Evolutionary conservation across 169 alveolate genomes (phyloP), one percentile per base, ranked within the genome.

Genomic region (Plasmodium malariae): DNA sequence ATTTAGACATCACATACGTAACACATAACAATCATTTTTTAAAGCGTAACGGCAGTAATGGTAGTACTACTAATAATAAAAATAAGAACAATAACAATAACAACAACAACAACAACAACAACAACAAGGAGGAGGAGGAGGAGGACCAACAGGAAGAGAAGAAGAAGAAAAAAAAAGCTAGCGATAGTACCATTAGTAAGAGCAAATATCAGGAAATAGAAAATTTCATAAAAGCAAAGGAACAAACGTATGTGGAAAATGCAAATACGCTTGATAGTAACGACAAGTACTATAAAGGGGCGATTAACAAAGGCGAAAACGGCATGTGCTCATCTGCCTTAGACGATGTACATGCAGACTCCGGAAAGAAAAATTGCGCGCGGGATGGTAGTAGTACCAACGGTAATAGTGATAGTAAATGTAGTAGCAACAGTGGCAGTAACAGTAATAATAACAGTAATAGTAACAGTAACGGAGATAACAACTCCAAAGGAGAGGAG

Each of bases 21-120:
- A 83, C 91, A 19, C 91, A 83, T 30, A 83, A 83, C 59, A 37
- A 34, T 6, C 76, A 83, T 63, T 83, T 83, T 51, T 9, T 6
- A 19, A 68, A 83, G 6, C 32, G 19, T 21, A 63, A 28, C 36
- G 63, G 17, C 17, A 62, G 28, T 11, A 19, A 19, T 14, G 19
- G 28, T 3, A 12, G 28, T 28, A 74, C 5, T 21, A 26, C 30
- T n/a, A 12, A 3, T 21, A 21, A 36, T 55, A 37, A 17, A 21
- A 48, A 0, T n/a, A 37, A 12, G 68, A 36, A 21, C 6, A 70
- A 7, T 17, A 48, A 32, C 7, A 9, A n/a, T 7, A 19, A 14
- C 34, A 17, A 32, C 17, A 21, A 17, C 12, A 70, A 26, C 17
- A 48, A 28, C 11, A 54, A 7, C 26, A 14, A 54, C 5, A 5